Base-by-base conservation (phyloP, 1,284 basidiomycete species). In the Boletus semigastroideus region DNA sequence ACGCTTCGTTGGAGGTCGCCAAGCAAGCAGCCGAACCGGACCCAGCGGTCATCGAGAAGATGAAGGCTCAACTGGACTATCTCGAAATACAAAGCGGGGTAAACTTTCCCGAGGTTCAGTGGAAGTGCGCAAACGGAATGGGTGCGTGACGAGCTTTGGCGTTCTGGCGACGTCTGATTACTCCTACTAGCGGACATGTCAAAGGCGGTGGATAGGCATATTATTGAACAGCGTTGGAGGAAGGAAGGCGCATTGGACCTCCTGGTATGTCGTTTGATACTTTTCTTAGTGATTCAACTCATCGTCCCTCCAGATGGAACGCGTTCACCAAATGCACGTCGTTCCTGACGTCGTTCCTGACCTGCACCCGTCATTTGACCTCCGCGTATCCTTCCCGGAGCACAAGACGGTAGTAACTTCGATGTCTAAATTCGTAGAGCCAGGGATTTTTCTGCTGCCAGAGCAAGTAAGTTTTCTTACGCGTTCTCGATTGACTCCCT, bases 141-240 rank as follows among this genome's bases (percentile, higher is more conserved):
- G 84, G 90, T 90, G 58, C 51, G 85, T 74, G 31, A 49, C 49
- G 38, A 12, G 48, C 46, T 46, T n/a, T 54, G 47, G 41, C 6
- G 30, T 40, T 38, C 25, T 54, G 39, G 27, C 30, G 25, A 13
- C 36, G 27, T 43, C 37, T 55, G 17, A 54, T 11, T 19, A 16
- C 34, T 28, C 54, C 38, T 43, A 51, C 14, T 57, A 88, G 87
- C 75, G 59, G 80, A 89, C 68, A 78, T 87, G 79, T 73, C 63
- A 27, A 77, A 81, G 55, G 78, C 83, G 0, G 83, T 90, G 1
- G 88, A 94, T 67, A 80, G 93, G 19, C 83, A 91, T 66, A 74
- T 99, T 20, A 74, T 89, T 4, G 92, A 98, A 71, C 82, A 90
- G 59, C 77, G 80, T 53, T 98, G 96, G 96, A 78, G 90, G 46